Percentiles rank a stretch among this genome's conserved stretches.
These are phyloP conservation scores for Solanum gracilifrons DNA, from an alignment of 257 asterid species.

Conservation along the genomic window DNA sequence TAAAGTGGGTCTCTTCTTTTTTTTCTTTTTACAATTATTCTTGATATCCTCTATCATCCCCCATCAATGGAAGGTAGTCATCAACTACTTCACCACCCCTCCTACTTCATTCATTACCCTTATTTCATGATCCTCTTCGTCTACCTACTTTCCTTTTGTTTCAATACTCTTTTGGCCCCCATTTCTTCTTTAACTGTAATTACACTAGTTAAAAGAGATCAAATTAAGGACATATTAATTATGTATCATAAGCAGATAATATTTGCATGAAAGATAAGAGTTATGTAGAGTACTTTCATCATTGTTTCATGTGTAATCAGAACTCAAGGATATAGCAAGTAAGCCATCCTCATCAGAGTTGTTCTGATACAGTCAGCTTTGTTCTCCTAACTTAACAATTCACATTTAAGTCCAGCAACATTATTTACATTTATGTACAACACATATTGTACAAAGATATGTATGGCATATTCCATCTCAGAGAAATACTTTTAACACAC, in stretches of 20 bases:
- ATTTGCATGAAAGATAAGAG: background rate
- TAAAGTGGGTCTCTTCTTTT: slow-evolving; percentile 28
- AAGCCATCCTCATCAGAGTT: slow-evolving; percentile 3
- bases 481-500: too few species aligned
- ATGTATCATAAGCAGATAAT: too few species aligned
- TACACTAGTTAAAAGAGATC: too few species aligned
- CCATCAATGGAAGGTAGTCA: background rate
- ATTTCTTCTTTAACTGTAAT: background rate
- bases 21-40: slow-evolving; percentile 36
- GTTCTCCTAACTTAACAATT: background rate
- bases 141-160: background rate
- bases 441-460: too few species aligned
- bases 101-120: background rate
- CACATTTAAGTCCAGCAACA: background rate
- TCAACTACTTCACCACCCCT: background rate
- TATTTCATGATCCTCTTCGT: background rate
- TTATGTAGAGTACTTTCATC: background rate
- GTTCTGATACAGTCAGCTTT: background rate
- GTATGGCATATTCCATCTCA: too few species aligned
- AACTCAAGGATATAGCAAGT: background rate
- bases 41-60: slow-evolving; percentile 4
- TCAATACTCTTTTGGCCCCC: background rate
- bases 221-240: too few species aligned
- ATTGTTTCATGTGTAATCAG: background rate
- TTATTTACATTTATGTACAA: background rate